Evolutionary conservation across 2,329 filamentous ascomycete genomes (phyloP).

Genomic region (Curvularia hawaiiensis): DNA sequence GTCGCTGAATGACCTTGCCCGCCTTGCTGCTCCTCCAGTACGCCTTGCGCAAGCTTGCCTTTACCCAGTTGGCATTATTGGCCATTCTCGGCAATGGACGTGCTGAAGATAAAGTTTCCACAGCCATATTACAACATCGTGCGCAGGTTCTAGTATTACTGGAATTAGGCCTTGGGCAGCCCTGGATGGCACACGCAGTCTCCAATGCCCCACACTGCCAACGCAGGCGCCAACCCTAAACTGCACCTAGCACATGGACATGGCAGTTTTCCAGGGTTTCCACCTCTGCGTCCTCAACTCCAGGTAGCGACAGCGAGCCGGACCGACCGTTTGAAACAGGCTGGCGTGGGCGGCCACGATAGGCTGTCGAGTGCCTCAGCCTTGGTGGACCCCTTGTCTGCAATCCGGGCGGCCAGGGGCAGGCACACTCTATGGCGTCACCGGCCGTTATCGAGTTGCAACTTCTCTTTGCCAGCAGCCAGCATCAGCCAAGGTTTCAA

Average conservation of each 20-base stretch:
- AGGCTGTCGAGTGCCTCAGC: slow-evolving; percentile 20
- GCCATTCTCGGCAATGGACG: neutral
- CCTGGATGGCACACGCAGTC: neutral
- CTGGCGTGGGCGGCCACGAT: slow-evolving; percentile 15
- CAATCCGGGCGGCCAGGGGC: slow-evolving; percentile 12
- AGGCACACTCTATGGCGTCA: slow-evolving; percentile 33
- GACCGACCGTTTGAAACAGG: slow-evolving; percentile 18
- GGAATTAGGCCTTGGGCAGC: neutral
- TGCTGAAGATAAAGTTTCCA: neutral
- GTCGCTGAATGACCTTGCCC: neutral
- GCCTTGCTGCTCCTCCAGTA: neutral
- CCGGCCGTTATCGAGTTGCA: slow-evolving; percentile 23
- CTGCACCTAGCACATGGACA: neutral
- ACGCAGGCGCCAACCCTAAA: neutral
- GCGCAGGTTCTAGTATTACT: neutral
- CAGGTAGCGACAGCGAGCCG: slow-evolving; percentile 4
- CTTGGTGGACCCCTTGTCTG: slow-evolving; percentile 24
- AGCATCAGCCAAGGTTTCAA: slow-evolving; percentile 21
- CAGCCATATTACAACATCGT: neutral
- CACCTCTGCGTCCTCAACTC: neutral
- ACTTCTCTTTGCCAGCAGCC: slow-evolving; percentile 27
- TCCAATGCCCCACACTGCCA: neutral
- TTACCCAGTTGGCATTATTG: neutral
- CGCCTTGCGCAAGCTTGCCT: neutral
- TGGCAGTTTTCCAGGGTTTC: neutral